Conservation (phyloP, 805 yeast species). For the Debaryomyces maramus region DNA sequence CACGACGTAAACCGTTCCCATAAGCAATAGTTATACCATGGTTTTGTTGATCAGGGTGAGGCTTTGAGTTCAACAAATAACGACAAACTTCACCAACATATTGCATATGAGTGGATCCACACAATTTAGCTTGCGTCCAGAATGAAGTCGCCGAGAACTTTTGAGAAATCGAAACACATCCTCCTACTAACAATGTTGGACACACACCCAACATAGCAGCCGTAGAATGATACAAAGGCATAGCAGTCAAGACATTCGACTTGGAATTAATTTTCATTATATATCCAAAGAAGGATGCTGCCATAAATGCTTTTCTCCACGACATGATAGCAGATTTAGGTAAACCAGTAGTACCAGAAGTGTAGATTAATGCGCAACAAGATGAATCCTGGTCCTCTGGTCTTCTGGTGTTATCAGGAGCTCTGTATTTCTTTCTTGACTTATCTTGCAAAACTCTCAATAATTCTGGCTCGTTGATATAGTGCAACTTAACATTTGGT, state of each 20-base stretch:
- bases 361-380: slow-evolving; percentile 74
- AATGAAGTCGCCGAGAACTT: slow-evolving; percentile 81
- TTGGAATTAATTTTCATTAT: slow-evolving; percentile 57
- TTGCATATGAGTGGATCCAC: slow-evolving; percentile 78
- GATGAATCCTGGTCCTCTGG: slow-evolving; percentile 56
- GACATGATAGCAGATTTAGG: slow-evolving; percentile 94
- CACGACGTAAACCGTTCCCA: slow-evolving; percentile 89
- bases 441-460: slow-evolving; percentile 41
- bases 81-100: slow-evolving; percentile 96
- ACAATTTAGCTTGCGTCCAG: slow-evolving; percentile 82
- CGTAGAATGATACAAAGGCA: slow-evolving; percentile 95
- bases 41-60: slow-evolving; percentile 60
- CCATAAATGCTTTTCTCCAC: slow-evolving; percentile 81
- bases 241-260: slow-evolving; percentile 76
- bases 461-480: slow-evolving; percentile 53
- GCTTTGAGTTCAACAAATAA: slow-evolving; percentile 67
- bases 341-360: slow-evolving; percentile 93
- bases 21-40: slow-evolving; percentile 71
- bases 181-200: slow-evolving; percentile 66
- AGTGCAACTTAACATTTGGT: slow-evolving; percentile 43
- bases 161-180: slow-evolving; percentile 72
- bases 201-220: slow-evolving; percentile 85
- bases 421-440: slow-evolving; percentile 51
- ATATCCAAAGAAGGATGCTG: slow-evolving; percentile 66
- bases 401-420: slow-evolving; percentile 57